Percentiles rank a stretch among this genome's conserved stretches.
Evolutionary conservation across 75 land plant species (phyloP).

Genomic region (Pinus albicaulis): DNA sequence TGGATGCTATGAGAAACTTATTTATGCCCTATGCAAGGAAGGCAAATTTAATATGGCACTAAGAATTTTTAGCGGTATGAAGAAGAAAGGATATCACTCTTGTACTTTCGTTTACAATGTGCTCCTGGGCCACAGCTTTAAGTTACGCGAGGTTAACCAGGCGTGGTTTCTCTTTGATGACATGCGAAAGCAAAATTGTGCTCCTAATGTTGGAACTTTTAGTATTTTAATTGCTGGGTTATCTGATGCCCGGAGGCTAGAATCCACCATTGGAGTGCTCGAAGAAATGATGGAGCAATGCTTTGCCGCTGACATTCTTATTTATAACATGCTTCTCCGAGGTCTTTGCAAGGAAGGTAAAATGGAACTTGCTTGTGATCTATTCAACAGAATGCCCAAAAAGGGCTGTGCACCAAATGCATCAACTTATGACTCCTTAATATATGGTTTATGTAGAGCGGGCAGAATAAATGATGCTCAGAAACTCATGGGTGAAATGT

Average conservation of each 20-base stretch:
- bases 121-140: conserved; percentile 32
- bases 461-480: conserved; percentile 36
- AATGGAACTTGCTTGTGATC: conserved; percentile 37
- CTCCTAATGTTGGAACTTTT: conserved; percentile 17
- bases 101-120: conserved; percentile 49
- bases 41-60: conserved; percentile 28
- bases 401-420: conserved; percentile 53
- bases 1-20: conserved; percentile 46
- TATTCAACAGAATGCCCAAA: conserved; percentile 26
- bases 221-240: conserved; percentile 33
- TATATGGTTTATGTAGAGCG: conserved; percentile 27
- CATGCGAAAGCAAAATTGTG: conserved; percentile 3
- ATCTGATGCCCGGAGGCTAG: conserved; percentile 23
- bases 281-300: conserved; percentile 28
- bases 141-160: conserved; percentile 14
- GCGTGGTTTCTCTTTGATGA: conserved; percentile 26
- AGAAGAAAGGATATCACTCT: conserved; percentile 15
- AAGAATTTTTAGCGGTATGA: conserved; percentile 27
- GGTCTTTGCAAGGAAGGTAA: conserved; percentile 18
- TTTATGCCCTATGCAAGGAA: conserved; percentile 17
- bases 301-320: conserved; percentile 34
- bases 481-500: conserved; percentile 24
- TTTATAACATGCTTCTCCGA: conserved; percentile 51
- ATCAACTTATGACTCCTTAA: conserved; percentile 45
- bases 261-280: conserved; percentile 18